These are phyloP conservation scores for Pythium plurisporium DNA, from an alignment of 352 stramenopile genomes.

Conservation along the genomic window DNA sequence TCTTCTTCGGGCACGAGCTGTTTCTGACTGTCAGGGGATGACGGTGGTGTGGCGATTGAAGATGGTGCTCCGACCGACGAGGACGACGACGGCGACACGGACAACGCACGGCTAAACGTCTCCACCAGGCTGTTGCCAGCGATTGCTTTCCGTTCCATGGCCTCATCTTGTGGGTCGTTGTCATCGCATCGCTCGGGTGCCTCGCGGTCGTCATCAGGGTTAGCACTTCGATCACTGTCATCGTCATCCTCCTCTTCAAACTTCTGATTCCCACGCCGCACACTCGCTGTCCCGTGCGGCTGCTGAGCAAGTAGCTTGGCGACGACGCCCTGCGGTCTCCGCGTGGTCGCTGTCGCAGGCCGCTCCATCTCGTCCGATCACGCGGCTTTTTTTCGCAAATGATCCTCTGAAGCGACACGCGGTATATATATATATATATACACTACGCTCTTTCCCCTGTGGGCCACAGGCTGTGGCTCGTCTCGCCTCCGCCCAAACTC, in stretches of 20 bases:
- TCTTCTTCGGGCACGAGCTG: not conserved
- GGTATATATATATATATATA: too few relatives aligned
- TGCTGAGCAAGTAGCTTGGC: not conserved
- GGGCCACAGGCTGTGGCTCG: too few relatives aligned
- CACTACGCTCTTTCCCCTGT: too few relatives aligned
- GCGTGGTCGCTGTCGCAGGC: not conserved
- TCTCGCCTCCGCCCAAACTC: too few relatives aligned
- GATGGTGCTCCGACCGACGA: not conserved
- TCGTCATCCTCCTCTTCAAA: not conserved
- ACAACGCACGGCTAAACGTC: not conserved
- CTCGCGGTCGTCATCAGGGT: not conserved
- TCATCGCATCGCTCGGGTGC: not conserved
- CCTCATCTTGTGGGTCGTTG: not conserved
- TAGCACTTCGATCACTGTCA: not conserved
- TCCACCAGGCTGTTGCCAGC: not conserved
- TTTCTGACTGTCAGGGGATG: not conserved
- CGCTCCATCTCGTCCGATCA: not conserved
- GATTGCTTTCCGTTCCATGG: not conserved
- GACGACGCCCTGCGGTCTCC: not conserved
- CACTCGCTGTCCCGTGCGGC: not conserved
- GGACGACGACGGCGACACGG: not conserved
- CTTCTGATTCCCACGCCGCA: constrained; percentile 4
- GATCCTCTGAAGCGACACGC: too few relatives aligned
- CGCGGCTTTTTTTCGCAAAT: too few relatives aligned
- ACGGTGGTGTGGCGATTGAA: constrained; percentile 3